Evolutionary conservation across 2,329 filamentous ascomycete genomes (phyloP).

Genomic region (Colletotrichum trifolii): DNA sequence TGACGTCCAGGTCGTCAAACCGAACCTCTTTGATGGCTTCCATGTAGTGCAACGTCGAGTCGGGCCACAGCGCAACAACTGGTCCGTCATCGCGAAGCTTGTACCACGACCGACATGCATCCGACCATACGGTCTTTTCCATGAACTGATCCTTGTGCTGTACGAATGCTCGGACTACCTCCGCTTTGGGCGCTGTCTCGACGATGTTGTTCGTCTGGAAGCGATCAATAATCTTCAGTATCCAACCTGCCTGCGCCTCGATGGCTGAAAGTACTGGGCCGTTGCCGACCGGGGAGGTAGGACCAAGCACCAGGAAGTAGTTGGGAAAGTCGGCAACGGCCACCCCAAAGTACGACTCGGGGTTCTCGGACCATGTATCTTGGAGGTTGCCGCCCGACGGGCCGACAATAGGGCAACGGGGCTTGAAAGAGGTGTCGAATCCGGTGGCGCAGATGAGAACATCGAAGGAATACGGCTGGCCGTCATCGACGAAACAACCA

Average conservation of each 20-base stretch:
- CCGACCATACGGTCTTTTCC: conserved; percentile 56
- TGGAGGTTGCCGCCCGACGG: conserved; percentile 45
- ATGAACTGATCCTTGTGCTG: conserved; percentile 57
- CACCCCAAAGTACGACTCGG: conserved; percentile 47
- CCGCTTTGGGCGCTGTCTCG: conserved; percentile 55
- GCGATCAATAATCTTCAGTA: conserved; percentile 60
- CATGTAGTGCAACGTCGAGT: conserved; percentile 59
- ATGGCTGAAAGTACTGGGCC: conserved; percentile 54
- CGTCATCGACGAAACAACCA: conserved; percentile 43
- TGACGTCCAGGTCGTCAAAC: conserved; percentile 59
- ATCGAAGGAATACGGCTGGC: conserved; percentile 41
- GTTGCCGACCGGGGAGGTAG: conserved; percentile 53
- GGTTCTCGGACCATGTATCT: conserved; percentile 42
- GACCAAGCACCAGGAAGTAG: conserved; percentile 50
- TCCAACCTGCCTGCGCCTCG: conserved; percentile 61
- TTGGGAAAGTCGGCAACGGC: conserved; percentile 43
- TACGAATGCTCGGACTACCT: conserved; percentile 62
- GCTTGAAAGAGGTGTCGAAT: conserved; percentile 42
- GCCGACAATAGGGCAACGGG: conserved; percentile 58
- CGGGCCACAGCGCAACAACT: conserved; percentile 38
- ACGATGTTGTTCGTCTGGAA: conserved; percentile 60
- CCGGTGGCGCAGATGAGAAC: conserved; percentile 42
- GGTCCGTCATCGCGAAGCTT: conserved; percentile 35
- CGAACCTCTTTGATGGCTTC: conserved; percentile 57
- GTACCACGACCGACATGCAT: conserved; percentile 48